phyloP scores from a whole-genome alignment of 345 rosid genomes.

The Fremontodendron californicum region DNA sequence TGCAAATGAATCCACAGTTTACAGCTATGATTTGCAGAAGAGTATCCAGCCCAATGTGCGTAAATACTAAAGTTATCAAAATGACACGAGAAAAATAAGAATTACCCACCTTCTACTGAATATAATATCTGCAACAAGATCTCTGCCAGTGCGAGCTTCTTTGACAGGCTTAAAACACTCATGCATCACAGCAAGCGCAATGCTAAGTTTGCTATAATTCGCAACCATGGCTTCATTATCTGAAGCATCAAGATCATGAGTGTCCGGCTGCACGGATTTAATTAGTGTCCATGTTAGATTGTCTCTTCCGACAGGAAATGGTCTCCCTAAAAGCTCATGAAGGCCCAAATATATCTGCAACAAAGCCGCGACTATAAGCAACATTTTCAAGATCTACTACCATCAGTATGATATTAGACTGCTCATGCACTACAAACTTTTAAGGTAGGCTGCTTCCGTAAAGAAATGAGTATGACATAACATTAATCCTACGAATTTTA shows the following conservation, averaged over 20 bases:
- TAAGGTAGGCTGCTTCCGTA: background rate
- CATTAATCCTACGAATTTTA: background rate
- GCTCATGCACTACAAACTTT: slow-evolving; percentile 6
- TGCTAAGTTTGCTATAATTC: slow-evolving; percentile 53
- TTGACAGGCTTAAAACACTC: slow-evolving; percentile 75
- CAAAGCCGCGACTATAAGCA: slow-evolving; percentile 11
- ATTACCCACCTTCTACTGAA: slow-evolving; percentile 62
- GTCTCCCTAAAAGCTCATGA: slow-evolving; percentile 53
- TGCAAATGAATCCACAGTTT: slow-evolving; percentile 1
- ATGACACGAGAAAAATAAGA: slow-evolving; percentile 10
- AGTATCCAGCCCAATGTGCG: background rate
- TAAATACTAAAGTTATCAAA: background rate
- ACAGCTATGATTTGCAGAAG: background rate
- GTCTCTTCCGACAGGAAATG: slow-evolving; percentile 47
- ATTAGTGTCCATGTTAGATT: slow-evolving; percentile 71
- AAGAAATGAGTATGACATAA: background rate
- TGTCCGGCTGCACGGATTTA: slow-evolving; percentile 33
- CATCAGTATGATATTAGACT: background rate
- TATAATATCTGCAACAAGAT: slow-evolving; percentile 65
- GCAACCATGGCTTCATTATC: slow-evolving; percentile 43
- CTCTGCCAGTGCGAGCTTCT: slow-evolving; percentile 51
- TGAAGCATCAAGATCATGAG: slow-evolving; percentile 25
- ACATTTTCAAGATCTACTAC: slow-evolving; percentile 1
- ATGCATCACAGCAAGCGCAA: slow-evolving; percentile 78
- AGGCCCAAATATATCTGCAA: slow-evolving; percentile 63